A percentile compares a stretch with the other conserved stretches of the same genome.
Evolutionary conservation across 1,139 yeast genomes (phyloP).

Genomic region (Protomyces arabidopsidicola): DNA sequence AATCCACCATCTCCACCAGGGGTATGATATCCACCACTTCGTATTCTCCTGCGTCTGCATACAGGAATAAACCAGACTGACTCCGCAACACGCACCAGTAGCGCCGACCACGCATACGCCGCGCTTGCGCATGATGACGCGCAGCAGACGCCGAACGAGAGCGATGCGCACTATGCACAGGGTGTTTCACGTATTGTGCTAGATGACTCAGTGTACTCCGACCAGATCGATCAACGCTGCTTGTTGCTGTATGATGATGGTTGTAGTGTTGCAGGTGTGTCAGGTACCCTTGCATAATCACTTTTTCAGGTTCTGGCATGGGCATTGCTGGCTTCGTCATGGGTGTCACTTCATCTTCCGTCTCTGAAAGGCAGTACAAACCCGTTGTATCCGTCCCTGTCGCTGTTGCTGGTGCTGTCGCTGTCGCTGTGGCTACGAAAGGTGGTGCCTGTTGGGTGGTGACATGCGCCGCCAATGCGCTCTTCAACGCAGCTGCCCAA

Average conservation of each 20-base stretch:
- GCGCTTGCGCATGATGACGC: not conserved
- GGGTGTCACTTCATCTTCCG: not conserved
- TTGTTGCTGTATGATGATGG: not conserved
- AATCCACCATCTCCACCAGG: not conserved
- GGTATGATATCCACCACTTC: not conserved
- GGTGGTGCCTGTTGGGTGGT: too few relatives aligned
- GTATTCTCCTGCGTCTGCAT: not conserved
- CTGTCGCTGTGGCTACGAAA: too few relatives aligned
- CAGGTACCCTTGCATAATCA: conserved; percentile 22
- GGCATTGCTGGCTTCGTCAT: not conserved
- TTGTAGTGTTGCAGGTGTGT: not conserved
- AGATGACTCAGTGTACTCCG: not conserved
- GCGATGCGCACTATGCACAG: not conserved
- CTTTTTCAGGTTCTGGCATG: conserved; percentile 16
- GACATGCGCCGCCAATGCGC: conserved; percentile 35
- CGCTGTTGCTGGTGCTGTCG: not conserved
- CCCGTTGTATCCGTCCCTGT: not conserved
- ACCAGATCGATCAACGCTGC: not conserved
- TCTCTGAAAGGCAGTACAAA: not conserved
- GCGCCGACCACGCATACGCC: not conserved
- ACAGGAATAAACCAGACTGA: not conserved
- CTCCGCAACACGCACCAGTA: not conserved
- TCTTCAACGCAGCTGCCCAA: conserved; percentile 46
- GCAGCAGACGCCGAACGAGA: not conserved
- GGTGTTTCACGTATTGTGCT: not conserved